Conservation (phyloP, 2,329 filamentous ascomycete genomes). For the Aspergillus clavatus region DNA sequence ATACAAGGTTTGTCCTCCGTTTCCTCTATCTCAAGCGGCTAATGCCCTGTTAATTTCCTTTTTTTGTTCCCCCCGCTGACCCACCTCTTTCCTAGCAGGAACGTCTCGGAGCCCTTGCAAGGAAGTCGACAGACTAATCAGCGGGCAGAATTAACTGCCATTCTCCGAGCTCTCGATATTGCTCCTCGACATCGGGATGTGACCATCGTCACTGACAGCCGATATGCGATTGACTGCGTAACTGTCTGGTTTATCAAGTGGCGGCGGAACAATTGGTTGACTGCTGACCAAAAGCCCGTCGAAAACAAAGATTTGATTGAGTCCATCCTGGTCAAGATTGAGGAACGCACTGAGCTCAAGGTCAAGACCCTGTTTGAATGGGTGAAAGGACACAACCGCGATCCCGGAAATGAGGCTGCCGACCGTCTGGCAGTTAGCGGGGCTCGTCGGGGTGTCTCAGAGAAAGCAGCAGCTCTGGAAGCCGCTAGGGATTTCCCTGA, state of each 20-base stretch:
- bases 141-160: slow-evolving; percentile 87
- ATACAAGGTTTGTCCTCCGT: slow-evolving; percentile 46
- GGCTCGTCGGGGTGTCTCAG: slow-evolving; percentile 43
- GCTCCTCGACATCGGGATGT: slow-evolving; percentile 64
- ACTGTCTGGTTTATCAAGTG: slow-evolving; percentile 78
- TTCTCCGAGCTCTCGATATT: slow-evolving; percentile 75
- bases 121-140: slow-evolving; percentile 85
- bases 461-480: slow-evolving; percentile 25
- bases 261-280: slow-evolving; percentile 73
- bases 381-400: slow-evolving; percentile 78
- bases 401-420: slow-evolving; percentile 73
- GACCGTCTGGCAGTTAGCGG: slow-evolving; percentile 71
- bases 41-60: slow-evolving; percentile 3
- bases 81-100: slow-evolving; percentile 43
- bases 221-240: slow-evolving; percentile 84
- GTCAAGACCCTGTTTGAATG: slow-evolving; percentile 70
- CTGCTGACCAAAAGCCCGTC: slow-evolving; percentile 63
- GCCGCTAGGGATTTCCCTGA: slow-evolving; percentile 21
- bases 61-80: too few relatives aligned
- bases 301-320: slow-evolving; percentile 84
- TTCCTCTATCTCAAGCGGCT: not conserved
- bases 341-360: slow-evolving; percentile 58
- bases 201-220: slow-evolving; percentile 80
- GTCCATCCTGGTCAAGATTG: slow-evolving; percentile 65
- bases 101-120: slow-evolving; percentile 69